phyloP scores from a whole-genome alignment of 441 rosid genomes.

The Macaranga tanarius region DNA sequence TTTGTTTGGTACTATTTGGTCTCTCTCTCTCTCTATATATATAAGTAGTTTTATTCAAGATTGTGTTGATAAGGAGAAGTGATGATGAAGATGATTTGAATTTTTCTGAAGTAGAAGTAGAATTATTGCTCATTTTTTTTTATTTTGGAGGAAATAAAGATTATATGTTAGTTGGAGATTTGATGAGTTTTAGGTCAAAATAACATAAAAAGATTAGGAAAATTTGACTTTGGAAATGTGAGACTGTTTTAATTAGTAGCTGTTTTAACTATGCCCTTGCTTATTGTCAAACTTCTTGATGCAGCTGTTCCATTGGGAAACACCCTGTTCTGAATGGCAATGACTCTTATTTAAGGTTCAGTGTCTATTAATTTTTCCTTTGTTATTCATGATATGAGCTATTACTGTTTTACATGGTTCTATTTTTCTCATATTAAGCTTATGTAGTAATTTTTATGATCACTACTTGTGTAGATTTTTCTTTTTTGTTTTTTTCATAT shows the following conservation, averaged over 20 bases:
- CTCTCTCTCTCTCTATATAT: constrained; percentile 32
- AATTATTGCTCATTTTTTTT: not conserved
- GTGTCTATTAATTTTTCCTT: constrained; percentile 17
- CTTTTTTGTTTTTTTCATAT: not conserved
- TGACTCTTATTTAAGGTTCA: constrained; percentile 50
- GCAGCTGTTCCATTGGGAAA: constrained; percentile 51
- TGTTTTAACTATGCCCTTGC: not conserved
- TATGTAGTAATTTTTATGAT: not conserved
- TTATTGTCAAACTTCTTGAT: constrained; percentile 26
- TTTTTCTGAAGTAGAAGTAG: not conserved
- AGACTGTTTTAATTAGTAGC: not conserved
- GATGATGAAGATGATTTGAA: not conserved
- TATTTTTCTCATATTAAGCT: not conserved
- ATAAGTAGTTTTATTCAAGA: not conserved
- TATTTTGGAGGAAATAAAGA: too few species aligned
- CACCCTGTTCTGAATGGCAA: constrained; percentile 34
- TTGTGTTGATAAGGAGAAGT: not conserved
- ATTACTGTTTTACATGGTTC: not conserved
- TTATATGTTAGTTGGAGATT: not conserved
- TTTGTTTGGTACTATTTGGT: constrained; percentile 29
- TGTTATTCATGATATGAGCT: not conserved
- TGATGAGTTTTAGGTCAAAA: not conserved
- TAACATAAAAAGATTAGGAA: not conserved
- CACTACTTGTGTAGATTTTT: not conserved
- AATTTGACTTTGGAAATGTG: not conserved